Evolutionary conservation across 169 alveolate species (phyloP), one percentile per base, ranked within the genome.

Genomic region (Cyclospora cayetanensis): DNA sequence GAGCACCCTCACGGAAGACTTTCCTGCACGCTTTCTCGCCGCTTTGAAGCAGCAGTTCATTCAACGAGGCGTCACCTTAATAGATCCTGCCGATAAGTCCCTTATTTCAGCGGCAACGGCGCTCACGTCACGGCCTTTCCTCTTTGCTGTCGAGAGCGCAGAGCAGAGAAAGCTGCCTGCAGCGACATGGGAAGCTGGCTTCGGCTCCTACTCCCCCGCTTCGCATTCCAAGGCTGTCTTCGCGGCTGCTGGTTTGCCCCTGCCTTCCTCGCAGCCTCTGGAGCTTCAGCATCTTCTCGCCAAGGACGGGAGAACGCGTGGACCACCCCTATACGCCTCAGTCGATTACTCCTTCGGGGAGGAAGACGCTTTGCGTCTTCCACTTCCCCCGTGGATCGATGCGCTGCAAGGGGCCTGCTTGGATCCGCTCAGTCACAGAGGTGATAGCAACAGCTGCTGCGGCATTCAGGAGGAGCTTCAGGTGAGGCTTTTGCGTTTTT

Each of bases 41-140:
- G 83, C 87, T 2, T 66, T 89, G 37, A 52, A 89, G 52, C 74
- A 72, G 34, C 93, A 89, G 83, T 76, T 89, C 34, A 68, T 89
- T 11, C 82, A 89, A 34, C 39, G 89, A n/a, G 74, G 86, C 7
- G 86, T 74, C 46, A 82, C 89, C 7, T 15, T 76, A 53, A 43
- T 76, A 46, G 83, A 89, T 72, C 83, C 66, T 4, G 35, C 39
- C 41, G 90, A 53, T 66, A 82, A 82, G 39, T 34, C 93, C 68
- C 70, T 89, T 12, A 68, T 65, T 37, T 60, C 80, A 18, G 94
- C 94, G n/a, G 94, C 94, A 29, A 66, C 70, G 34, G 94, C 94
- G 39, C 63, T 90, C 50, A 53, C 74, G 22, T 42, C 83, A 34
- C 94, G 94, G 63, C 94, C 94, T 29, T 82, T 90, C 66, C 76